Base-by-base conservation (phyloP, 225 moss, liverwort and hornwort species). In the Bryoerythrophyllum caledonicum region DNA sequence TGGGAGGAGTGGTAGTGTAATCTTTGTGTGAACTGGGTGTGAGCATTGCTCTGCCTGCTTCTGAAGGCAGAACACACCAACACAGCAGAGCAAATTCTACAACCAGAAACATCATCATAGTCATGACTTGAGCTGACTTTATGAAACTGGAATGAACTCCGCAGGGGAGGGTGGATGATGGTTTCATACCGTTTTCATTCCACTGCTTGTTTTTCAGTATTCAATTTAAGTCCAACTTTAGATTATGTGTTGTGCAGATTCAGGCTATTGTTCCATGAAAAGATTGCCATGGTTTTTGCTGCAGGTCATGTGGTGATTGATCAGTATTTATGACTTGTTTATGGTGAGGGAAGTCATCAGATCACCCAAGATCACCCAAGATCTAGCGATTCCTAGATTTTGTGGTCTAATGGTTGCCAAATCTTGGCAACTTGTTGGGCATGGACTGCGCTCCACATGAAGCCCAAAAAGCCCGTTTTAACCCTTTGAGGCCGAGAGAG, bases 1-100 rank as follows among this genome's bases (percentile, higher is more conserved):
- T n/a, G 1, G 76, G 65, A 24, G 68, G 69, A 0, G n/a, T n/a
- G n/a, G n/a, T n/a, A n/a, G 63, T 28, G 8, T 56, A 75, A 48
- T 32, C 48, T 30, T 72, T 61, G 30, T 61, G 72, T 46, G 72
- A 72, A 48, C 34, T 27, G 5, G 32, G 48, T 2, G 70, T 80
- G 49, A 70, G 80, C 71, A 80, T 48, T 37, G 75, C 70, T 59
- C 80, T 65, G 2, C 65, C 75, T 35, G 80, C 80, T 27, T 80
- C 65, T 28, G 58, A 70, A 10, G 80, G 70, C 48, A 51, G 1
- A 48, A 65, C 58, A 19, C 56, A 75, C 8, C 43, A 65, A 2
- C 21, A 23, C 44, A 64, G 24, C 34, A 80, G 51, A 11, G 71
- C 75, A 17, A 71, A 41, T 27, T 5, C 26, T 27, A 32, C 43